A percentile compares a stretch with the other conserved stretches of the same genome.
Evolutionary conservation across 1,284 basidiomycete genomes (phyloP).

Genomic region (Ustilago xerochloae): DNA sequence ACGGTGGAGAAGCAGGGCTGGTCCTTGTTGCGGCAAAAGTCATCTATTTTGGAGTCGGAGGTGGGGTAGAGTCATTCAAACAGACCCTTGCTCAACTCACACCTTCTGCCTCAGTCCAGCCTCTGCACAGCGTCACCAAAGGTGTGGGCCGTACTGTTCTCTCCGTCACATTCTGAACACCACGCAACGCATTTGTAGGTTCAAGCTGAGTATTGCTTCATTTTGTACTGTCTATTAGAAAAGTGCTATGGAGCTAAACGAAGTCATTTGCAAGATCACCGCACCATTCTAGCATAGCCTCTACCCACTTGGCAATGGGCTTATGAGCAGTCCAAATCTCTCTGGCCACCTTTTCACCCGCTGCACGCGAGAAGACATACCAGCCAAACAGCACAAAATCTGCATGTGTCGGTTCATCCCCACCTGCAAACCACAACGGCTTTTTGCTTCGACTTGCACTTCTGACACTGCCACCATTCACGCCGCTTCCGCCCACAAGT

Average conservation of each 20-base stretch:
- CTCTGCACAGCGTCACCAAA: constrained; percentile 30
- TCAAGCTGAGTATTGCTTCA: too few relatives aligned
- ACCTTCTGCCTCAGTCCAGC: constrained; percentile 5
- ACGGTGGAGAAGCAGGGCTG: constrained; percentile 36
- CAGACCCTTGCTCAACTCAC: constrained; percentile 69
- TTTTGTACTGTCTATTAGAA: too few relatives aligned
- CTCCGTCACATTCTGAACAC: constrained; percentile 32
- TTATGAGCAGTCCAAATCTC: constrained; percentile 51
- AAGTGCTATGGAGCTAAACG: too few relatives aligned
- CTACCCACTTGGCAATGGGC: constrained; percentile 41
- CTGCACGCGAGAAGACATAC: constrained; percentile 46
- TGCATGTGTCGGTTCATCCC: constrained; percentile 53
- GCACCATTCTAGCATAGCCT: constrained; percentile 47
- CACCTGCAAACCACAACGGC: constrained; percentile 46
- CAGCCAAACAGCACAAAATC: constrained; percentile 57
- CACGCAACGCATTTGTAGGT: not conserved
- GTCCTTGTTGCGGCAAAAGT: constrained; percentile 88
- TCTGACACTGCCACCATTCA: not conserved
- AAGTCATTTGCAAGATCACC: constrained; percentile 47
- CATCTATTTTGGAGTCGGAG: constrained; percentile 95
- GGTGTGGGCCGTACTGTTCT: constrained; percentile 57
- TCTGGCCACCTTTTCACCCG: constrained; percentile 27
- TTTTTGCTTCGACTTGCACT: constrained; percentile 8
- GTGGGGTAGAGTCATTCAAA: constrained; percentile 82
- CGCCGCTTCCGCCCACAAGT: not conserved